Conservation (phyloP, 139 green algal species). For the Asterochloris erici region DNA sequence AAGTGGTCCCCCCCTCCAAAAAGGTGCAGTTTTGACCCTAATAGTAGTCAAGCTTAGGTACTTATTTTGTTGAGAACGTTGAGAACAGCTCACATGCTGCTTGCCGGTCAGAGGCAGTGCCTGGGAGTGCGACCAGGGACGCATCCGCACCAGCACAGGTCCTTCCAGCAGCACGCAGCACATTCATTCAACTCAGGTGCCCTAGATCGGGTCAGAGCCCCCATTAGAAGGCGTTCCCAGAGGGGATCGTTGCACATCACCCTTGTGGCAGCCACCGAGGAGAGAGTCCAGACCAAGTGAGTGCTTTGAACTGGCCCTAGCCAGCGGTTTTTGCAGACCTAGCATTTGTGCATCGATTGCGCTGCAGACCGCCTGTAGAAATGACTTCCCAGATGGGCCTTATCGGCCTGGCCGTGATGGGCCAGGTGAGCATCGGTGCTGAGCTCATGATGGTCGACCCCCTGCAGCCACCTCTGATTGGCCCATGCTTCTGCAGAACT, state of each 20-base stretch:
- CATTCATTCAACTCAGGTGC: too few relatives aligned
- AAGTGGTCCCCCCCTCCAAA: too few relatives aligned
- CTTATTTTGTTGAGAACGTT: background rate
- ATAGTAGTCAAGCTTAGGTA: too few relatives aligned
- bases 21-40: too few relatives aligned
- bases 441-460: background rate
- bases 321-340: background rate
- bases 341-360: constrained; percentile 7
- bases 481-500: constrained; percentile 72
- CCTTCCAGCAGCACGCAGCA: too few relatives aligned
- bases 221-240: too few relatives aligned
- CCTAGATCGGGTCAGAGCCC: too few relatives aligned
- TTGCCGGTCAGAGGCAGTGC: too few relatives aligned
- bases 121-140: too few relatives aligned
- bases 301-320: background rate
- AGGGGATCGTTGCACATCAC: background rate
- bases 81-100: too few relatives aligned
- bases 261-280: constrained; percentile 3
- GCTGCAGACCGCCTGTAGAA: constrained; percentile 8
- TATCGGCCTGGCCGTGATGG: constrained; percentile 97
- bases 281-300: background rate
- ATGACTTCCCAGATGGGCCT: constrained; percentile 80
- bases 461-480: background rate
- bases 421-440: constrained; percentile 69
- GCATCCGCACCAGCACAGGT: too few relatives aligned